These are phyloP conservation scores for Adenanthera pavonina DNA, from an alignment of 306 rosid species.

Conservation along the genomic window DNA sequence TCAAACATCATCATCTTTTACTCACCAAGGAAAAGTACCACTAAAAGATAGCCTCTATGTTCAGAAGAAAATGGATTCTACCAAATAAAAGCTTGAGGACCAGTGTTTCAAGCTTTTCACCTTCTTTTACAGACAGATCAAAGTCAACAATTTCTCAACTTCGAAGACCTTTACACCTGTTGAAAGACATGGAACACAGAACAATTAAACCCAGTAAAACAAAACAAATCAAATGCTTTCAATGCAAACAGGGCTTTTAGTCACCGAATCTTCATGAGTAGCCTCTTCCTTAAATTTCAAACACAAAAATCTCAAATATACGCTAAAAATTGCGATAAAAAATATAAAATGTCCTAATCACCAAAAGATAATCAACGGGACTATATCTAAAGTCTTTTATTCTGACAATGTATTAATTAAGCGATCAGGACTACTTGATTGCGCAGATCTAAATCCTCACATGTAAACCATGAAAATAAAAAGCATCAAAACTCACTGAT, in stretches of 20 bases:
- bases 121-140: conserved; percentile 20
- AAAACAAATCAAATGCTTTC: conserved; percentile 5
- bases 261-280: not conserved
- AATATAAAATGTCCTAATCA: not conserved
- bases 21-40: not conserved
- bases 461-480: not conserved
- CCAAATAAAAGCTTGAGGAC: conserved; percentile 11
- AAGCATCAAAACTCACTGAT: not conserved
- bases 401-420: not conserved
- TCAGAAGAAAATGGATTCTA: not conserved
- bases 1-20: conserved; percentile 66
- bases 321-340: not conserved
- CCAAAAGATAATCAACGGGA: not conserved
- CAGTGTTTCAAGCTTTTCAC: conserved; percentile 2
- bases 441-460: conserved; percentile 19
- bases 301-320: not conserved
- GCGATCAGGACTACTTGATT: not conserved
- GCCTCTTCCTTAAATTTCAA: not conserved
- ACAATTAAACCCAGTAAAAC: conserved; percentile 18
- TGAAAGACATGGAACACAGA: conserved; percentile 27
- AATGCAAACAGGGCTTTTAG: not conserved
- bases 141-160: conserved; percentile 19
- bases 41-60: conserved; percentile 4
- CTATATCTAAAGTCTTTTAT: not conserved
- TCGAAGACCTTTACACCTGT: conserved; percentile 34